phyloP scores from a whole-genome alignment of 176 grass and related monocot species.

The Bothriochloa decipiens region DNA sequence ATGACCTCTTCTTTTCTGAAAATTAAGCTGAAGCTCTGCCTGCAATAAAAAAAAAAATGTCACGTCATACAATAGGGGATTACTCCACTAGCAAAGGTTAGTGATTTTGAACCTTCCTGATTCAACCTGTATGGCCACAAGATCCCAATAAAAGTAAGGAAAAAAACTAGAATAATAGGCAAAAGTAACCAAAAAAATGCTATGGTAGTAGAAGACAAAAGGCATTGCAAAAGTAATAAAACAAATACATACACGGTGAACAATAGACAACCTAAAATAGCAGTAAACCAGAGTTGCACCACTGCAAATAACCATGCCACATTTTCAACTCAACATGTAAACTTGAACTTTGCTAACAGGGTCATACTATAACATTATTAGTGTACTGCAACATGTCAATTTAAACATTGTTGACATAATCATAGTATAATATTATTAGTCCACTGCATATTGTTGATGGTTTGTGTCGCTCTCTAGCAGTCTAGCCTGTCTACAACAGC shows the following conservation, averaged over 20 bases:
- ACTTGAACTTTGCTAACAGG: neutral
- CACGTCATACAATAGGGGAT: constrained; percentile 26
- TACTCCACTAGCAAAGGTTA: constrained; percentile 16
- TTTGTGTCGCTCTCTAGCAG: neutral
- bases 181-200: constrained; percentile 16
- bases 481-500: neutral
- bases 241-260: neutral
- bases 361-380: constrained; percentile 30
- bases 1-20: constrained; percentile 98
- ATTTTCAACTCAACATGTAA: constrained; percentile 7
- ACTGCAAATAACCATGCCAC: constrained; percentile 20
- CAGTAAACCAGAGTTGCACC: constrained; percentile 12
- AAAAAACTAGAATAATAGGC: neutral
- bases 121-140: constrained; percentile 17
- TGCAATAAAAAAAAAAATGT: constrained; percentile 48
- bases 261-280: constrained; percentile 22
- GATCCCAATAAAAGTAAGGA: neutral
- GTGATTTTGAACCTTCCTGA: constrained; percentile 19
- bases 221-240: neutral
- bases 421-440: constrained; percentile 26
- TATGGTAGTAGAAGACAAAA: constrained; percentile 7
- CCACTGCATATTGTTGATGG: neutral
- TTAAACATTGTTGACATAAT: neutral
- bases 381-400: neutral
- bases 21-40: constrained; percentile 99